phyloP scores from a whole-genome alignment of 306 rosid species.

The Comarum palustre region DNA sequence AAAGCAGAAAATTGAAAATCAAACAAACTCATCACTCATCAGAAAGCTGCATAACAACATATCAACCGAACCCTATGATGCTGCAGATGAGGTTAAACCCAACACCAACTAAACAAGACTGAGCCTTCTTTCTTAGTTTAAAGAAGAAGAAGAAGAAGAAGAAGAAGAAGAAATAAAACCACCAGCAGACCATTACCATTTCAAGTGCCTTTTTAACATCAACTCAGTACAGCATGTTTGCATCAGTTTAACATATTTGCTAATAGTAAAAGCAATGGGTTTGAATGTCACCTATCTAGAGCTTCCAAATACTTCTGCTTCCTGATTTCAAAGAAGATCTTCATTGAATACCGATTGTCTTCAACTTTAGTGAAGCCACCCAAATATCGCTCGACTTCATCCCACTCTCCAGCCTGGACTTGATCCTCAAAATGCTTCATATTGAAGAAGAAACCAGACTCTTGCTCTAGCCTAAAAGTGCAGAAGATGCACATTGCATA shows the following conservation, averaged over 20 bases:
- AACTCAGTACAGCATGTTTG: not conserved
- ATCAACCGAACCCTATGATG: not conserved
- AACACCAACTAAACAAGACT: not conserved
- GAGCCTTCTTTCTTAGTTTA: not conserved
- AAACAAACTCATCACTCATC: not conserved
- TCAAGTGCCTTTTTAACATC: not conserved
- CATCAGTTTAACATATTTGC: not conserved
- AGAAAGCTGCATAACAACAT: not conserved
- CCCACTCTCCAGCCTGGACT: conserved; percentile 53
- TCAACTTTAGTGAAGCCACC: conserved; percentile 50
- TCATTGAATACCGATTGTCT: conserved; percentile 48
- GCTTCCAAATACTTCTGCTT: conserved; percentile 54
- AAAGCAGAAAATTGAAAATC: not conserved
- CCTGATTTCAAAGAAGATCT: conserved; percentile 46
- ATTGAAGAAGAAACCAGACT: conserved; percentile 47
- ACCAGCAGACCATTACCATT: not conserved
- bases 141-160: not conserved
- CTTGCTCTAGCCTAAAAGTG: conserved; percentile 42
- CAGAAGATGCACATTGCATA: conserved; percentile 20
- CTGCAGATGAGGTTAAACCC: not conserved
- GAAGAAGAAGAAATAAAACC: not conserved
- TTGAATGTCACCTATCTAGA: conserved; percentile 41
- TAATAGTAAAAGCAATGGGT: not conserved
- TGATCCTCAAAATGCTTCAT: conserved; percentile 50
- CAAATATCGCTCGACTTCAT: conserved; percentile 48